These are phyloP conservation scores for Evernia prunastri DNA, from an alignment of 495 filamentous ascomycete species.

Conservation along the genomic window DNA sequence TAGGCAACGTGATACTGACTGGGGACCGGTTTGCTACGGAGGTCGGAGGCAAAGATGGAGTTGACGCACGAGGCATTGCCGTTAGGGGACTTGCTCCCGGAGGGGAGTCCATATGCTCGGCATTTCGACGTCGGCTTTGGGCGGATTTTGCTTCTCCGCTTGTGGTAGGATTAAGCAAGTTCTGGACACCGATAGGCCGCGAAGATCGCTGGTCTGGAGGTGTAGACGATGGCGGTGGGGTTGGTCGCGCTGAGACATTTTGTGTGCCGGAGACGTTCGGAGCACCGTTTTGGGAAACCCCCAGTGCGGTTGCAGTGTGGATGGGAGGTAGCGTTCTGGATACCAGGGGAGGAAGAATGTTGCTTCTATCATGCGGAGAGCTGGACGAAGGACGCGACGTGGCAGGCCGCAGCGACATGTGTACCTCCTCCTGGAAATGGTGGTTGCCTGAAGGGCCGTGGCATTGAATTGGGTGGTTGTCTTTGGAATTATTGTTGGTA, in stretches of 20 bases:
- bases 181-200: conserved; percentile 46
- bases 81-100: conserved; percentile 34
- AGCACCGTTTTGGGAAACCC: conserved; percentile 15
- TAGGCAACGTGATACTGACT: conserved; percentile 24
- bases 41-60: conserved; percentile 26
- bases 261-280: conserved; percentile 34
- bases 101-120: conserved; percentile 29
- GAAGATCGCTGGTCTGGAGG: conserved; percentile 25
- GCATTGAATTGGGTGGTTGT: conserved; percentile 40
- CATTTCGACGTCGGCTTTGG: conserved; percentile 22
- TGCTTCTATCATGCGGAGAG: conserved; percentile 21
- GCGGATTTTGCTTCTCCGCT: conserved; percentile 26
- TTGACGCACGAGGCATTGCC: conserved; percentile 28
- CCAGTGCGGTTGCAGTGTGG: conserved; percentile 9
- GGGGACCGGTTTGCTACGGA: conserved; percentile 22
- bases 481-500: conserved; percentile 36
- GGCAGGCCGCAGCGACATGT: conserved; percentile 45
- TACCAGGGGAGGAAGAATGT: conserved; percentile 15
- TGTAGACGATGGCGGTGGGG: conserved; percentile 34
- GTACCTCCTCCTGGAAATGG: conserved; percentile 34
- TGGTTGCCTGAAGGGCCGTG: conserved; percentile 31
- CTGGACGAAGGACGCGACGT: conserved; percentile 30
- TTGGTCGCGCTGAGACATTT: conserved; percentile 35
- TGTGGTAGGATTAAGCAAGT: conserved; percentile 43
- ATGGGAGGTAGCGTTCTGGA: conserved; percentile 25